Evolutionary conservation across 768 basidiomycete genomes (phyloP).

Genomic region (Grammothele lineata): DNA sequence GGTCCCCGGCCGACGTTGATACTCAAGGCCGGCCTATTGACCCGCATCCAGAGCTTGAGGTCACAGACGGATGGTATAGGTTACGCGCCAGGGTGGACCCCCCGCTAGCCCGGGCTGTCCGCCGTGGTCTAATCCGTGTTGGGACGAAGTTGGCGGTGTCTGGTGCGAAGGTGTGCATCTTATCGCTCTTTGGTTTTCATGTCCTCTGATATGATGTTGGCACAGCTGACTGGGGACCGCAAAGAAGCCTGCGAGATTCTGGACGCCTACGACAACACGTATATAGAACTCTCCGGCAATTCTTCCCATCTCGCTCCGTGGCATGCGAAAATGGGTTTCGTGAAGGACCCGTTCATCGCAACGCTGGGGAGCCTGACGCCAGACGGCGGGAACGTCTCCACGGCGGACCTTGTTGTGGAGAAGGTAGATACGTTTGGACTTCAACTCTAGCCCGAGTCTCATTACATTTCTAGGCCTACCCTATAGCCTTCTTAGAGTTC

Average conservation of each 20-base stretch:
- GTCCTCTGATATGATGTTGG: neutral
- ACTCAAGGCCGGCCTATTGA: slow-evolving; percentile 35
- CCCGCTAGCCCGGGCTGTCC: slow-evolving; percentile 66
- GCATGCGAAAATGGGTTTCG: slow-evolving; percentile 86
- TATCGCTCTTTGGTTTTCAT: neutral
- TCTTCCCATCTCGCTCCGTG: slow-evolving; percentile 83
- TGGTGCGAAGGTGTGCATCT: slow-evolving; percentile 66
- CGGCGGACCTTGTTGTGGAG: slow-evolving; percentile 69
- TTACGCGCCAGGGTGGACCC: slow-evolving; percentile 74
- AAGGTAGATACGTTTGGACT: slow-evolving; percentile 44
- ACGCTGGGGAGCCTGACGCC: slow-evolving; percentile 74
- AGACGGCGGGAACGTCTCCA: slow-evolving; percentile 75
- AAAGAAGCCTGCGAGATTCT: slow-evolving; percentile 82
- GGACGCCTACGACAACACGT: slow-evolving; percentile 67
- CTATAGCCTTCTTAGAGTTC: slow-evolving; percentile 79
- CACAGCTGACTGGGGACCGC: slow-evolving; percentile 60
- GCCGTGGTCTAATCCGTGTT: slow-evolving; percentile 58
- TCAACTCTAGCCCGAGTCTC: too few species aligned
- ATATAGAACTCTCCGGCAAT: slow-evolving; percentile 74
- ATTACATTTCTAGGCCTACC: slow-evolving; percentile 45
- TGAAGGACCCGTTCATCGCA: slow-evolving; percentile 58
- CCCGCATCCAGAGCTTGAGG: slow-evolving; percentile 63
- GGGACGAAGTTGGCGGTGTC: slow-evolving; percentile 83
- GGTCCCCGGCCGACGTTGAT: slow-evolving; percentile 37
- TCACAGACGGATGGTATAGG: slow-evolving; percentile 98